Base-by-base conservation (phyloP, 305 asterid genomes). In the Fraxinus xanthoxyloides region DNA sequence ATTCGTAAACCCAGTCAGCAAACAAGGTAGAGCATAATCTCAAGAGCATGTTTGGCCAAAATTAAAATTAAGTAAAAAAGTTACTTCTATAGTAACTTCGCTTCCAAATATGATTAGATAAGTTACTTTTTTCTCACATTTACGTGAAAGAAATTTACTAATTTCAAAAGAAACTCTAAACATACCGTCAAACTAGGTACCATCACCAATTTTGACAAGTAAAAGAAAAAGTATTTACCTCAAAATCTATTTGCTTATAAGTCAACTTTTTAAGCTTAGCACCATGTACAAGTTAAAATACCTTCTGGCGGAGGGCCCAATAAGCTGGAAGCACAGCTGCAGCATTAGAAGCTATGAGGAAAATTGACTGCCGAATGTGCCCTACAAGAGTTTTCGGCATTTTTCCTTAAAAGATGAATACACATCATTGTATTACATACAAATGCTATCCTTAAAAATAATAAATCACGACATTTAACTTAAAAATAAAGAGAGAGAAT, bases 221-320 rank as follows among this genome's bases (percentile, higher is more conserved):
- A 13, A 23, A 23, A 43, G 5, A 46, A 13, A 48, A 48, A 3
- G 21, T 15, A 24, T 24, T 40, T 31, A 48, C 21, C 5, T 48
- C 59, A 48, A 48, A 48, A 48, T 15, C 7, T 15, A 48, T 48
- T 15, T 48, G 59, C 59, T 13, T 15, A 3, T 48, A 48, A 48
- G 63, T 5, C 7, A 67, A 10, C 24, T 1, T 77, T 34, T 77
- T 31, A n/a, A 72, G 7, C 6, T 54, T 67, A 28, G 32, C 13
- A 81, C 56, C 72, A 10, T 75, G 76, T 38, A 24, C 35, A 59
- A 65, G 21, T 40, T 28, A 73, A 63, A 59, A 46, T 84, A 96
- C 98, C 99, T 91, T 96, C 79, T 91, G 89, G 61, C 97, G 97
- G 82, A 96, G 98, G 76, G 98, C 90, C 98, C 97, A 94, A 85